Conservation (phyloP, 495 filamentous ascomycete genomes). For the Trichoderma reesei region DNA sequence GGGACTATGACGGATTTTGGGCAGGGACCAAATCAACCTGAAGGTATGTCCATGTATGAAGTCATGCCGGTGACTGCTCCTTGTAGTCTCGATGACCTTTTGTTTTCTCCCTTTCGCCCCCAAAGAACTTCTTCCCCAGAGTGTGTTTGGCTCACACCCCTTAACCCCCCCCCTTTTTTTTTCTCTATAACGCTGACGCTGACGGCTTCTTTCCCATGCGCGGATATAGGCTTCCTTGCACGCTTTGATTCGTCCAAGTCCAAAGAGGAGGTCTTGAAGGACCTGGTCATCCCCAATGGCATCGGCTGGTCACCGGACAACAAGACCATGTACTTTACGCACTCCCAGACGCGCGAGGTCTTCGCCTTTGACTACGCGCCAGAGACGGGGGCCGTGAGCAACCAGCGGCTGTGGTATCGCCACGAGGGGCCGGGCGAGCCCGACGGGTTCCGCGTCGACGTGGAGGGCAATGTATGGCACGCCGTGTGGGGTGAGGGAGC, state of each 20-base stretch:
- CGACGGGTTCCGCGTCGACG: constrained; percentile 68
- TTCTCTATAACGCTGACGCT: background rate
- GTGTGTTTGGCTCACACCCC: background rate
- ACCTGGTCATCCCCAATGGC: constrained; percentile 75
- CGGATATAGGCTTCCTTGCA: constrained; percentile 33
- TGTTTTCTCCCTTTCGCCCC: too few species aligned
- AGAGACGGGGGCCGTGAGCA: constrained; percentile 50
- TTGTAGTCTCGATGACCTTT: too few species aligned
- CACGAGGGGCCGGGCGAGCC: constrained; percentile 53
- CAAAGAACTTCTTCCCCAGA: too few species aligned
- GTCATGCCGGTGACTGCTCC: too few species aligned
- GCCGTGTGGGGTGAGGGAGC: constrained; percentile 64
- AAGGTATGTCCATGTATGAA: constrained; percentile 34
- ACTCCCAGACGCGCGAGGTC: constrained; percentile 64
- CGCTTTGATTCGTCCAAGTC: constrained; percentile 24
- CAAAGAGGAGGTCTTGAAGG: constrained; percentile 11
- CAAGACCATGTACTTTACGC: constrained; percentile 74
- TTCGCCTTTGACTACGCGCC: constrained; percentile 66
- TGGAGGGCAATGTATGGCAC: constrained; percentile 64
- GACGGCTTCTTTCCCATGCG: background rate
- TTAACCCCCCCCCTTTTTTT: too few species aligned
- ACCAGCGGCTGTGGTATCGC: constrained; percentile 58
- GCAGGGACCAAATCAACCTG: constrained; percentile 37
- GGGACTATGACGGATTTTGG: constrained; percentile 79
- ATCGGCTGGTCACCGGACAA: constrained; percentile 62